These are phyloP conservation scores for Mycena vitilis DNA, from an alignment of 768 basidiomycete species.

Conservation along the genomic window DNA sequence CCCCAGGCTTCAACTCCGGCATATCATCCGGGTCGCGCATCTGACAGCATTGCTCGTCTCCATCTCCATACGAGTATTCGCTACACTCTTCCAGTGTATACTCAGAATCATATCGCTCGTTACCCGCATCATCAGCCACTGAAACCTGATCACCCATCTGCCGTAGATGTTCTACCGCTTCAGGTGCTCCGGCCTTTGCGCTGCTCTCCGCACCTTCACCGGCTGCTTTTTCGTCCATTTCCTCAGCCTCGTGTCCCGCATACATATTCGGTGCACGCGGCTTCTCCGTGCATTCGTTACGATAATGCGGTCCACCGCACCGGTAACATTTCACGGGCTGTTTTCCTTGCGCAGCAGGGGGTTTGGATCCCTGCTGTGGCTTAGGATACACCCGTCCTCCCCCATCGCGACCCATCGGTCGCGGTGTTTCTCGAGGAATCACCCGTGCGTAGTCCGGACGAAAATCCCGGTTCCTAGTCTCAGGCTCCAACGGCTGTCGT, in stretches of 20 bases:
- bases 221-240: background rate
- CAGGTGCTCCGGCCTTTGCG: background rate
- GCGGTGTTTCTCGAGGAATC: background rate
- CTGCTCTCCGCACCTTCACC: background rate
- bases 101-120: background rate
- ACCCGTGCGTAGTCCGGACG: background rate
- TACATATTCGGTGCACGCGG: background rate
- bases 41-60: background rate
- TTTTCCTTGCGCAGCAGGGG: background rate
- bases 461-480: slow-evolving; percentile 38
- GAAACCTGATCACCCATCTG: too few relatives aligned
- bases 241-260: background rate
- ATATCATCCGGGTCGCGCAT: background rate
- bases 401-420: slow-evolving; percentile 13
- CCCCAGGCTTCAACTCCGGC: too few relatives aligned
- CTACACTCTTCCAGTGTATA: slow-evolving; percentile 9
- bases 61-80: background rate
- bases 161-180: too few relatives aligned
- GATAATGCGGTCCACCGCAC: background rate
- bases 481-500: slow-evolving; percentile 39
- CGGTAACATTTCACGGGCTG: background rate
- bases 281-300: background rate
- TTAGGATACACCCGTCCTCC: background rate
- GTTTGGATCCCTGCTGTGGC: too few relatives aligned
- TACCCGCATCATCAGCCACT: too few relatives aligned